These are phyloP conservation scores for Vairimorpha necatrix DNA, from an alignment of 371 early-diverging fungal genomes.

Conservation along the genomic window DNA sequence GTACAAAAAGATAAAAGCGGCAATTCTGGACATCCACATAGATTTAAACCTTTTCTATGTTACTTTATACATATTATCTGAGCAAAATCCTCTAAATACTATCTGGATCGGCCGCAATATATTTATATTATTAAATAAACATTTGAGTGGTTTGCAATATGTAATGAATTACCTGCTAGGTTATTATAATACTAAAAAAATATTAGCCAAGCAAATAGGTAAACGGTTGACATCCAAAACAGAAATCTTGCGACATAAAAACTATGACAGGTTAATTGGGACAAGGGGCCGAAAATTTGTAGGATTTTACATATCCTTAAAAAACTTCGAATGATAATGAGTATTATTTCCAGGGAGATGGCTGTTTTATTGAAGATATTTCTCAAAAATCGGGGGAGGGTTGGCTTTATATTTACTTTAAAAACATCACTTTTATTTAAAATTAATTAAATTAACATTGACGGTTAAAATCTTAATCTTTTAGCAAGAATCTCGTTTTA, in stretches of 20 bases:
- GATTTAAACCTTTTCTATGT: constrained; percentile 85
- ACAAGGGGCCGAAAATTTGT: constrained; percentile 91
- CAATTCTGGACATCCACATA: constrained; percentile 91
- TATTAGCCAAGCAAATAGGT: constrained; percentile 80
- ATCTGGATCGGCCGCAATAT: constrained; percentile 81
- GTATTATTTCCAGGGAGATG: constrained; percentile 85
- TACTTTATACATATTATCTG: constrained; percentile 70
- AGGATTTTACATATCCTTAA: constrained; percentile 74
- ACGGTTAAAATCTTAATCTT: constrained; percentile 74
- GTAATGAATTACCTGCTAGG: constrained; percentile 79
- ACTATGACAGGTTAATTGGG: constrained; percentile 97
- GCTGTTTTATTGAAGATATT: constrained; percentile 97
- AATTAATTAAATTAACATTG: constrained; percentile 88
- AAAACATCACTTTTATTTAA: constrained; percentile 91
- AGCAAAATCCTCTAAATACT: constrained; percentile 36
- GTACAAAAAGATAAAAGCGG: constrained; percentile 88
- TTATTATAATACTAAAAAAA: constrained; percentile 74
- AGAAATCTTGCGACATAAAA: constrained; percentile 88
- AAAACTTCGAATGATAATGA: constrained; percentile 70
- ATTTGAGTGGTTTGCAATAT: constrained; percentile 89
- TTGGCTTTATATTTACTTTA: constrained; percentile 88
- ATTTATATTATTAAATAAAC: constrained; percentile 95
- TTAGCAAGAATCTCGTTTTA: constrained; percentile 81
- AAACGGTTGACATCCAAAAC: constrained; percentile 58
- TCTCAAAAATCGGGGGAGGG: constrained; percentile 86